These are phyloP conservation scores for Phytophthora boehmeriae DNA, from an alignment of 352 stramenopile genomes.

Conservation along the genomic window DNA sequence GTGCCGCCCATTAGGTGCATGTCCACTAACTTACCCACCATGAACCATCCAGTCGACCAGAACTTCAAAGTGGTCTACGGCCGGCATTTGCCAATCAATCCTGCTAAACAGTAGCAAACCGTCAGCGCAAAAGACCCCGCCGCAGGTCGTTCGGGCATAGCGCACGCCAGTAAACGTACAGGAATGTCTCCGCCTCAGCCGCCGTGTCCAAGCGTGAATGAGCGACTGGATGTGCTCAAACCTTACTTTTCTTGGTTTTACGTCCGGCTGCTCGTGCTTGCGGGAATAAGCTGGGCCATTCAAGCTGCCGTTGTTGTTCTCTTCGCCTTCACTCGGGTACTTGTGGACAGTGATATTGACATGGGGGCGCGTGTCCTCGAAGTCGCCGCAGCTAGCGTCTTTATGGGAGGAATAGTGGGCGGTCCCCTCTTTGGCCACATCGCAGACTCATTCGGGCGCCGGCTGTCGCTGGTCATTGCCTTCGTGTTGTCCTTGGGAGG, in stretches of 20 bases:
- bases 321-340: constrained; percentile 41
- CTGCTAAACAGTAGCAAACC: not conserved
- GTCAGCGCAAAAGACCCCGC: constrained; percentile 10
- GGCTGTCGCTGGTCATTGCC: constrained; percentile 30
- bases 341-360: constrained; percentile 34
- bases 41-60: no score
- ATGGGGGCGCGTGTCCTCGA: constrained; percentile 33
- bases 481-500: constrained; percentile 40
- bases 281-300: constrained; percentile 45
- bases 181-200: constrained; percentile 1
- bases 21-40: no score
- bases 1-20: no score
- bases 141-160: constrained; percentile 14
- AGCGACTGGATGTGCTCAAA: constrained; percentile 26
- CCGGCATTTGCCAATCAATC: constrained; percentile 22
- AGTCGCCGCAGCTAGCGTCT: constrained; percentile 37
- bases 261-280: constrained; percentile 35
- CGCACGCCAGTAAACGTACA: not conserved
- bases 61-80: no score
- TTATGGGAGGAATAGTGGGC: constrained; percentile 30
- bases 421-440: constrained; percentile 41
- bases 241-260: constrained; percentile 37
- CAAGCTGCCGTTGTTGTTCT: constrained; percentile 44
- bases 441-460: constrained; percentile 40
- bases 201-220: not conserved